A percentile compares a stretch with the other conserved stretches of the same genome.
phyloP scores from a whole-genome alignment of 768 basidiomycete genomes.

The Suillus plorans region DNA sequence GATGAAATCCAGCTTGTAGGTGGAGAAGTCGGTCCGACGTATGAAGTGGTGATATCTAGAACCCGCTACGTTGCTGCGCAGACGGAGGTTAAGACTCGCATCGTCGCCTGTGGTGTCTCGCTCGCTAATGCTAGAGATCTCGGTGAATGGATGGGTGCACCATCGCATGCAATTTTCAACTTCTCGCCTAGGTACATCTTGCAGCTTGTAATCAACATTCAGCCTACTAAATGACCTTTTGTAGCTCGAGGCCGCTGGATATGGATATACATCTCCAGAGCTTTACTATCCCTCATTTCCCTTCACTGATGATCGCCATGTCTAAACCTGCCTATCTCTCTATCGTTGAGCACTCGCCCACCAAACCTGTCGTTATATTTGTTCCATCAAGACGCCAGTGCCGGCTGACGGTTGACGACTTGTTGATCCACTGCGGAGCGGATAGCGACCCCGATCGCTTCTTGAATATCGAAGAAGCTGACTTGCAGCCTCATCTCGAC shows the following conservation, averaged over 20 bases:
- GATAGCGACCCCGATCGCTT: constrained; percentile 85
- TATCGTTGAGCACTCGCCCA: constrained; percentile 81
- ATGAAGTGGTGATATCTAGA: constrained; percentile 93
- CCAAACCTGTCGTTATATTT: constrained; percentile 88
- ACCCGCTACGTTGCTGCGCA: constrained; percentile 97
- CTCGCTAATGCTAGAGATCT: constrained; percentile 94
- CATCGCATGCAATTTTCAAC: constrained; percentile 94
- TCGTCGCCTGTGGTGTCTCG: constrained; percentile 94
- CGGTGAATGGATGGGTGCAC: constrained; percentile 97
- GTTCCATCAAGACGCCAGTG: constrained; percentile 94
- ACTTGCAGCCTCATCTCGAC: constrained; percentile 86
- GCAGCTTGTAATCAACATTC: neutral
- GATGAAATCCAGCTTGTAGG: constrained; percentile 96
- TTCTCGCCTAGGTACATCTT: constrained; percentile 79
- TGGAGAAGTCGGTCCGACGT: constrained; percentile 93
- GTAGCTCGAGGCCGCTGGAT: constrained; percentile 90
- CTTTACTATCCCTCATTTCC: constrained; percentile 96
- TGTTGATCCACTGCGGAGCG: constrained; percentile 84
- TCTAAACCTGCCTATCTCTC: constrained; percentile 97
- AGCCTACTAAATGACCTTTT: constrained; percentile 12
- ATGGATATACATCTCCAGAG: constrained; percentile 98
- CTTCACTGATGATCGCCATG: constrained; percentile 98
- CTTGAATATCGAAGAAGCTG: constrained; percentile 82
- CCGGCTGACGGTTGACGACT: constrained; percentile 88
- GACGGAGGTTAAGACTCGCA: constrained; percentile 88